Evolutionary conservation across 352 stramenopile species (phyloP).

Genomic region (Albugo candida): DNA sequence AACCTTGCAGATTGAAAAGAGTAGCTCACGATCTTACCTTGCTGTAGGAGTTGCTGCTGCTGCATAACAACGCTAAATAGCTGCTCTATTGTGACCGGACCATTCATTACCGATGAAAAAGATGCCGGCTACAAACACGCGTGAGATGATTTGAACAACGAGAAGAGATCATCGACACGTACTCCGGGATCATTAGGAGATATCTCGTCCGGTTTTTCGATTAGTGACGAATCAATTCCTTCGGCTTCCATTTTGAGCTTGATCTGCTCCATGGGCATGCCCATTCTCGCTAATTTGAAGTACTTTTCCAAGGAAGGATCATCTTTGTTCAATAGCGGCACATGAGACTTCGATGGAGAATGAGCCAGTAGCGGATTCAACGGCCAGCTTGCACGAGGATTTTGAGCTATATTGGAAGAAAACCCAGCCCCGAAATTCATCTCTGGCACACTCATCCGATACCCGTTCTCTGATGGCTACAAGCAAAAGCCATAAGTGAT

Average conservation of each 20-base stretch:
- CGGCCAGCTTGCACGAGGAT: background rate
- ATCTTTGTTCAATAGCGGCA: constrained; percentile 52
- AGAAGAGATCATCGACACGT: constrained; percentile 1
- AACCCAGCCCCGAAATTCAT: constrained; percentile 4
- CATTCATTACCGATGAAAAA: no score
- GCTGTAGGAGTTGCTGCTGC: constrained; percentile 74
- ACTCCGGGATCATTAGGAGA: constrained; percentile 66
- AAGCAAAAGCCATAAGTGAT: constrained; percentile 4
- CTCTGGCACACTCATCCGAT: constrained; percentile 14
- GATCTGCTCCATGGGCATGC: constrained; percentile 63
- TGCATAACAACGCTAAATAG: constrained; percentile 77
- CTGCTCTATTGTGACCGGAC: constrained; percentile 66
- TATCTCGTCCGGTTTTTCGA: constrained; percentile 50
- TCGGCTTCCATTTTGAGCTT: constrained; percentile 70
- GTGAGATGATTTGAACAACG: background rate
- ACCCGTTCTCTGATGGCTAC: background rate
- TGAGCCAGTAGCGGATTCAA: background rate
- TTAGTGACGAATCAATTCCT: constrained; percentile 27
- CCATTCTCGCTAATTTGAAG: constrained; percentile 67
- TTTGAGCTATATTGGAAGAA: background rate
- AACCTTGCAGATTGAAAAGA: background rate
- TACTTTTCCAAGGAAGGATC: constrained; percentile 58
- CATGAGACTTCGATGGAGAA: constrained; percentile 18
- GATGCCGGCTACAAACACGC: constrained; percentile 18
- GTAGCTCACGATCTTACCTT: constrained; percentile 18